phyloP scores from a whole-genome alignment of 2,329 filamentous ascomycete species.

The Exophiala viscosa region DNA sequence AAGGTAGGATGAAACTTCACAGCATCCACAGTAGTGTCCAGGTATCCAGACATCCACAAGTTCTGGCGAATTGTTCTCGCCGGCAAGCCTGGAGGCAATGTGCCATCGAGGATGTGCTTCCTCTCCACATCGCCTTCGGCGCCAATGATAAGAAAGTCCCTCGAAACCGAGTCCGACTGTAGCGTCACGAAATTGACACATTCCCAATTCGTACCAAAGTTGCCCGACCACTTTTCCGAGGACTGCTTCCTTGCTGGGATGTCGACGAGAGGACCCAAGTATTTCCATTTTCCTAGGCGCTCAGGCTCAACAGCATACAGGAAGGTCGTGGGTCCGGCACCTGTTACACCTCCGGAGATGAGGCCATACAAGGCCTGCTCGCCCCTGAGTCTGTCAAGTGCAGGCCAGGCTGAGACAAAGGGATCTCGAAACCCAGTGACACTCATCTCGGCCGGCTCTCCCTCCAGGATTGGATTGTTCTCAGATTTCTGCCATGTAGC shows the following conservation, averaged over 20 bases:
- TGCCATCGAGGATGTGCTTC: background rate
- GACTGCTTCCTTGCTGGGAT: slow-evolving; percentile 37
- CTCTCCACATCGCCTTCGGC: slow-evolving; percentile 39
- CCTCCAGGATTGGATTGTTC: too few species aligned
- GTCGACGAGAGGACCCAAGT: slow-evolving; percentile 43
- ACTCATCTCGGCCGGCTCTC: too few species aligned
- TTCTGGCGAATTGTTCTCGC: slow-evolving; percentile 30
- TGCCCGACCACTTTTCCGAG: slow-evolving; percentile 47
- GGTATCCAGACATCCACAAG: slow-evolving; percentile 45
- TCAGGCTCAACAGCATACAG: slow-evolving; percentile 43
- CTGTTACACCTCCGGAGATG: slow-evolving; percentile 47
- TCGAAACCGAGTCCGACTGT: slow-evolving; percentile 30
- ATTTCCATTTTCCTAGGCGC: slow-evolving; percentile 45
- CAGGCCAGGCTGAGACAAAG: slow-evolving; percentile 34
- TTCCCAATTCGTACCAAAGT: slow-evolving; percentile 53
- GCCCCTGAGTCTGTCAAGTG: slow-evolving; percentile 24
- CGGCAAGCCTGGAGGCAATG: background rate
- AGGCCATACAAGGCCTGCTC: slow-evolving; percentile 41
- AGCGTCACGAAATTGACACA: slow-evolving; percentile 48
- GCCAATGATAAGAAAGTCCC: slow-evolving; percentile 46
- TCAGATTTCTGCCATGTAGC: too few species aligned
- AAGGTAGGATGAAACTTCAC: slow-evolving; percentile 37
- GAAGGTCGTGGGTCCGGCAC: slow-evolving; percentile 44
- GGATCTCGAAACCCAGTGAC: slow-evolving; percentile 46
- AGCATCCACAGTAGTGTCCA: background rate